Percentiles rank a stretch among this genome's conserved stretches.
Evolutionary conservation across 495 filamentous ascomycete genomes (phyloP).

Genomic region (Aspergillus steynii): DNA sequence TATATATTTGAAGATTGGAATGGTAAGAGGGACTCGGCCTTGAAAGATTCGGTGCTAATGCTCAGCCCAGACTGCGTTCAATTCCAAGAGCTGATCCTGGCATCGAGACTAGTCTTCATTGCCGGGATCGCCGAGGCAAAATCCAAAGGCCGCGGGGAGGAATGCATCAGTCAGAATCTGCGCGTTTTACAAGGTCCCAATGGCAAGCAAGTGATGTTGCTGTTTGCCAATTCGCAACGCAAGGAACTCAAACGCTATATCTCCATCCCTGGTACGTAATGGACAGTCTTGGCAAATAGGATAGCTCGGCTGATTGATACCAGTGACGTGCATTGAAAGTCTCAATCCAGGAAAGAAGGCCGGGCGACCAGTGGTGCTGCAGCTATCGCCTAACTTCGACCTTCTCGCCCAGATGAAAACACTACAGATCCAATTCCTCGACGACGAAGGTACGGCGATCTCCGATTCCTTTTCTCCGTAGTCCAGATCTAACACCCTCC

Average conservation of each 20-base stretch:
- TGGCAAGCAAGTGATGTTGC: constrained; percentile 40
- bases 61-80: constrained; percentile 35
- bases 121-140: constrained; percentile 48
- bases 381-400: constrained; percentile 47
- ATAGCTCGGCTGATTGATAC: constrained; percentile 5
- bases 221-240: constrained; percentile 49
- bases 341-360: constrained; percentile 43
- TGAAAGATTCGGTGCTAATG: background rate
- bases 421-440: constrained; percentile 43
- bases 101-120: constrained; percentile 43
- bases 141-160: constrained; percentile 49
- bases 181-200: constrained; percentile 42
- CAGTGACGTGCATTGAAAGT: constrained; percentile 44
- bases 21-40: constrained; percentile 24
- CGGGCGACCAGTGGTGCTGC: constrained; percentile 39
- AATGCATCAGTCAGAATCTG: constrained; percentile 52
- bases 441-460: constrained; percentile 40
- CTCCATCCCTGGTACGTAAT: constrained; percentile 41
- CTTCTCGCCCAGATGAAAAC: constrained; percentile 43
- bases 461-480: background rate
- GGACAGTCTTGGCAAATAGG: background rate
- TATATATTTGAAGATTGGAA: constrained; percentile 49
- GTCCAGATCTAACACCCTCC: background rate
- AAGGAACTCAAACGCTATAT: constrained; percentile 45
- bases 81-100: constrained; percentile 46